These are phyloP conservation scores for Cavenderia fasciculata DNA, from an alignment of 78 protist genomes.

Conservation along the genomic window DNA sequence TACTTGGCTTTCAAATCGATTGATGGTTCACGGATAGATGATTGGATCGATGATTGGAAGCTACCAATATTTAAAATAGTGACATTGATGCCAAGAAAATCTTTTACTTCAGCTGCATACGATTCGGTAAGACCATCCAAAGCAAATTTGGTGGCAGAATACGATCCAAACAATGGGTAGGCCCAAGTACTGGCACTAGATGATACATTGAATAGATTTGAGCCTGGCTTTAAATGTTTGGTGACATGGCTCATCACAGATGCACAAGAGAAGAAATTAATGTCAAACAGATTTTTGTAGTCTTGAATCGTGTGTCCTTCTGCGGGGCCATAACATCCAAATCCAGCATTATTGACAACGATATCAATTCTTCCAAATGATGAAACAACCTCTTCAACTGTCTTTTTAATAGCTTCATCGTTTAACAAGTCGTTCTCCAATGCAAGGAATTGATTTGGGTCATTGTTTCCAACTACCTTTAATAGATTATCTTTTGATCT, in stretches of 20 bases:
- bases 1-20: no score
- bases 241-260: no score
- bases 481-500: constrained; percentile 11
- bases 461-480: not conserved
- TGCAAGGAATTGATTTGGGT: not conserved
- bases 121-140: constrained; percentile 2
- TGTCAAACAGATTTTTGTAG: not conserved
- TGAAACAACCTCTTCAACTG: not conserved
- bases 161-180: not conserved
- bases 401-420: constrained; percentile 24
- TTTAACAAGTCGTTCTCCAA: not conserved
- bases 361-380: constrained; percentile 62
- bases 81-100: not conserved
- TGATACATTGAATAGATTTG: constrained; percentile 8
- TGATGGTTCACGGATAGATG: no score
- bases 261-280: not conserved
- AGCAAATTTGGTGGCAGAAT: constrained; percentile 17
- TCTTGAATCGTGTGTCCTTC: not conserved
- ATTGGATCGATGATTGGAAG: no score
- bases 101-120: not conserved
- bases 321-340: not conserved
- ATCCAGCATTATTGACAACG: constrained; percentile 78
- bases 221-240: not conserved
- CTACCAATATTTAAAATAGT: not conserved
- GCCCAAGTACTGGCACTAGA: constrained; percentile 5